Base-by-base conservation (phyloP, 2,329 filamentous ascomycete genomes). In the Cryphonectria carpinicola region DNA sequence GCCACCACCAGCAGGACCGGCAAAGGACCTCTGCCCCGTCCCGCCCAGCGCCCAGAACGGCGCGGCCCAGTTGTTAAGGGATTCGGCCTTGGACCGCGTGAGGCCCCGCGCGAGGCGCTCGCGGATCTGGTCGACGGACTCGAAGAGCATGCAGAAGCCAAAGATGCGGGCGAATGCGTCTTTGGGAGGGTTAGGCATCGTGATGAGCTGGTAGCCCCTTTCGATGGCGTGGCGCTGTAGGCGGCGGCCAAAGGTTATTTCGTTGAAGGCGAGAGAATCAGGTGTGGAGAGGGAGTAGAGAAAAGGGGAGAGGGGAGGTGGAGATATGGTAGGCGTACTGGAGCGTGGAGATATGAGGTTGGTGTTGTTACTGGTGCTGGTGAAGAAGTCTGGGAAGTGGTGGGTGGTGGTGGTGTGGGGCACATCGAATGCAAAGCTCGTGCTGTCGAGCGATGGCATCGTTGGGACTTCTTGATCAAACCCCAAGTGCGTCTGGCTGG, bases 161-260 rank as follows among this genome's bases (percentile, higher is more conserved):
- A 73, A 73, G 19, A 54, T 61, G 41, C 65, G 54, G 14, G 70
- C 70, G 56, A 70, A 73, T 3, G 4, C 37, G 0, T 71, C 61
- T 17, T 58, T 69, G 7, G 72, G 72, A 11, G 72, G 72, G 46
- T 70, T 61, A 28, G 72, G 37, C 70, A 84, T 83, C 19, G 78
- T 81, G 3, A 93, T 83, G 1, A 95, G 80, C 3, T 83, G 80
- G 70, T 90, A 87, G 0, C 86, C 92, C 37, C 84, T 80, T 79
- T 97, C 92, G 0, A 90, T 75, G 2, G 89, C 85, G 67, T 84
- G 84, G 58, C 93, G 88, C 65, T 93, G 91, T 5, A 97, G 82
- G 5, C 91, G 86, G 10, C 92, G 88, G 14, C 89, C 89, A 74
- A 97, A 95, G 0, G 86, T 90, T 1, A 84, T 81, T 78, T 95